Evolutionary conservation across 2,329 filamentous ascomycete species (phyloP).

Genomic region (Aureobasidium sp.): DNA sequence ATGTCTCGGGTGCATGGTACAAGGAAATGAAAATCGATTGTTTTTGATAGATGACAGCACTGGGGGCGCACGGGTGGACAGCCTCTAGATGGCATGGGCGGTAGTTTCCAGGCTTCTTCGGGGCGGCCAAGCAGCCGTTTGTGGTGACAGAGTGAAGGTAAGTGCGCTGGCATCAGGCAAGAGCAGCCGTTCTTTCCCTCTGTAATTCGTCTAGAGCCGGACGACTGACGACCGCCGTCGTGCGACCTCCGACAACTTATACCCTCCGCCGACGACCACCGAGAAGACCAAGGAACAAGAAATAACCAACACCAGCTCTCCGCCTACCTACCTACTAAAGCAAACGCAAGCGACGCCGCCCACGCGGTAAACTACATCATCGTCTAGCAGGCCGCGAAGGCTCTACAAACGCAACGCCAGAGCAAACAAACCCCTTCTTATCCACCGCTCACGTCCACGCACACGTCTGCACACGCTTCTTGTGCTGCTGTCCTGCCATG

Average conservation of each 20-base stretch:
- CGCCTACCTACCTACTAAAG: background rate
- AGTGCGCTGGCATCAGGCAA: constrained; percentile 10
- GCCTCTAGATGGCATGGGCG: background rate
- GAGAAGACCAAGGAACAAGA: background rate
- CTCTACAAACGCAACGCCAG: constrained; percentile 6
- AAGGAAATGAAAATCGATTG: background rate
- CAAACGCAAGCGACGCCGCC: background rate
- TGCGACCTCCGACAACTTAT: background rate
- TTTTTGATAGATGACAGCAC: background rate
- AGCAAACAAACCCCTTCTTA: constrained; percentile 4
- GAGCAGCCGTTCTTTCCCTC: background rate
- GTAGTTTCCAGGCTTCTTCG: background rate
- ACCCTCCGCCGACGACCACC: background rate
- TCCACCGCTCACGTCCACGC: background rate
- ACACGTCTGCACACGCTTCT: constrained; percentile 13
- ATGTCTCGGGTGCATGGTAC: background rate
- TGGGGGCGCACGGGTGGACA: background rate
- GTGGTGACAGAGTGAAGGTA: background rate
- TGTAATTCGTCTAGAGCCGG: background rate
- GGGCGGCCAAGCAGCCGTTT: constrained; percentile 12
- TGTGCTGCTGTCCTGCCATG: constrained; percentile 11
- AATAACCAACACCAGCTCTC: background rate
- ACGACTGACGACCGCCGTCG: background rate
- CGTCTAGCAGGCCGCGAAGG: background rate
- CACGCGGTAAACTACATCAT: constrained; percentile 7